Evolutionary conservation across 2,329 filamentous ascomycete species (phyloP).

Genomic region (Calonectria ilicicola): DNA sequence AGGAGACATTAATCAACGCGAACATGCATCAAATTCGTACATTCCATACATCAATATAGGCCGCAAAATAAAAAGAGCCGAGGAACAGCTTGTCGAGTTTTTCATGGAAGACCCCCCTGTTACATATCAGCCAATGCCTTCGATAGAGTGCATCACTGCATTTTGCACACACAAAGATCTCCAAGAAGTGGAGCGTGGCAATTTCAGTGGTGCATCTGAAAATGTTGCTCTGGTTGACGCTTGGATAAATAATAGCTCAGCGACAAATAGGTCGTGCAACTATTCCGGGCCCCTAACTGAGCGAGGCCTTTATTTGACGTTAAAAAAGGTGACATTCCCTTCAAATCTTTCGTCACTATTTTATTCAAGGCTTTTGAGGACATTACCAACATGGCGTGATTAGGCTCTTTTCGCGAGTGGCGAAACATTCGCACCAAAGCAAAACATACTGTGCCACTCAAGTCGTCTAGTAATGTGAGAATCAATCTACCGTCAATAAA

Average conservation of each 20-base stretch:
- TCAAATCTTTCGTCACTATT: not conserved
- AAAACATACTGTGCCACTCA: not conserved
- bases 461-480: not conserved
- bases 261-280: not conserved
- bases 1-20: not conserved
- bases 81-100: not conserved
- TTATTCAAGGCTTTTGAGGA: no score
- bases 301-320: not conserved
- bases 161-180: not conserved
- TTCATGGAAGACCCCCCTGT: not conserved
- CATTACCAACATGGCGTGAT: not conserved
- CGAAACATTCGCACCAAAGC: no score
- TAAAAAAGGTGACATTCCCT: not conserved
- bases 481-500: not conserved
- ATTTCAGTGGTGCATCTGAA: not conserved
- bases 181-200: not conserved
- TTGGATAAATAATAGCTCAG: not conserved
- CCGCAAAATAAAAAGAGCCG: not conserved
- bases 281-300: not conserved
- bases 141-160: not conserved
- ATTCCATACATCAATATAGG: not conserved
- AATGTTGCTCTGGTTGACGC: not conserved
- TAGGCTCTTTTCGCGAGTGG: not conserved
- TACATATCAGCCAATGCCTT: not conserved
- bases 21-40: not conserved